phyloP scores from a whole-genome alignment of 2,329 filamentous ascomycete genomes.

The Calonectria fujianensis region DNA sequence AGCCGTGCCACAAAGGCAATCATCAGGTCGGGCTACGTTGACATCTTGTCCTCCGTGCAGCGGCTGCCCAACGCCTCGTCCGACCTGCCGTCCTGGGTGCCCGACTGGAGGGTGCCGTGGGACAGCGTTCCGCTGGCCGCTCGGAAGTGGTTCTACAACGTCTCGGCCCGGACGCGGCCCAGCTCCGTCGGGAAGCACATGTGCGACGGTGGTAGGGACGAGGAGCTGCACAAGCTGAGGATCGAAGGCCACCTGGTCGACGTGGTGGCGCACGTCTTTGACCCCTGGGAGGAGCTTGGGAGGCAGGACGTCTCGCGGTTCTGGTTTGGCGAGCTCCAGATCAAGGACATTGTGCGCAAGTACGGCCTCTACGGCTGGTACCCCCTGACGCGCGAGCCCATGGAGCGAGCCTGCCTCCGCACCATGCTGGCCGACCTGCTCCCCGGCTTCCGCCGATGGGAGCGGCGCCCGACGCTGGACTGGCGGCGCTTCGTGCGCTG shows the following conservation, averaged over 20 bases:
- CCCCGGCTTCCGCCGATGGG: conserved; percentile 24
- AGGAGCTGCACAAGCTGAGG: conserved; percentile 27
- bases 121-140: conserved; percentile 26
- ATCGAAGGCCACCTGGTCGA: conserved; percentile 28
- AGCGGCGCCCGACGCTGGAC: conserved; percentile 28
- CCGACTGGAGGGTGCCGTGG: conserved; percentile 29
- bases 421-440: conserved; percentile 30
- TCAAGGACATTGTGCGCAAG: conserved; percentile 4
- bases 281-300: conserved; percentile 29
- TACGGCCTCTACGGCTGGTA: conserved; percentile 24
- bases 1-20: conserved; percentile 31
- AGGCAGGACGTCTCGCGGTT: conserved; percentile 10
- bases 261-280: conserved; percentile 23
- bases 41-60: conserved; percentile 27
- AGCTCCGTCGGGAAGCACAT: background rate
- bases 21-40: conserved; percentile 29
- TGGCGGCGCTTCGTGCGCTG: conserved; percentile 26
- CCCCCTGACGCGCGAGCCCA: conserved; percentile 26
- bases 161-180: conserved; percentile 1
- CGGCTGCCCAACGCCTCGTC: conserved; percentile 22
- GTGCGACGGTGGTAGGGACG: conserved; percentile 1
- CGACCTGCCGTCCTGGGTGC: conserved; percentile 29
- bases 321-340: conserved; percentile 25
- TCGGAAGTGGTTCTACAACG: conserved; percentile 30
- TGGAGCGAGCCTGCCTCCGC: conserved; percentile 19